phyloP scores from a whole-genome alignment of 306 rosid genomes.

The Fragaria vesca region DNA sequence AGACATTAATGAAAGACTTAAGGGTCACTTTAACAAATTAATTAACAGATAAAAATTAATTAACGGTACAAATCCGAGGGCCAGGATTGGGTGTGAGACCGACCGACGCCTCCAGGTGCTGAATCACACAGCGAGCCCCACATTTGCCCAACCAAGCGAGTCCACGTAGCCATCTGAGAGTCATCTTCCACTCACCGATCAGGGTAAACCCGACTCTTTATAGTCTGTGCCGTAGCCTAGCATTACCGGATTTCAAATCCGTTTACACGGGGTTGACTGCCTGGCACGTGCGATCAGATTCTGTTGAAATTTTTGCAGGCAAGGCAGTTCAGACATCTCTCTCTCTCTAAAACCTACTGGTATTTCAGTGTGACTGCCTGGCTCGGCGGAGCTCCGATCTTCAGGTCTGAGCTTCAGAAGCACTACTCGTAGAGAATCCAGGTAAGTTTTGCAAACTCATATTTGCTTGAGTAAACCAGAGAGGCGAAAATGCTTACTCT shows the following conservation, averaged over 20 bases:
- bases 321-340: background rate
- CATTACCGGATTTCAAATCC: background rate
- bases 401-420: slow-evolving; percentile 12
- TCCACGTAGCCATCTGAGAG: background rate
- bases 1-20: background rate
- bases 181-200: background rate
- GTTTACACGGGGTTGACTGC: background rate
- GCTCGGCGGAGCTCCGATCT: slow-evolving; percentile 31
- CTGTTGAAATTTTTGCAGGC: background rate
- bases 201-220: background rate
- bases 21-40: background rate
- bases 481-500: background rate
- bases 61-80: background rate
- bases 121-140: background rate
- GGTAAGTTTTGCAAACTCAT: slow-evolving; percentile 18
- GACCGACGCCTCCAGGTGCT: slow-evolving; percentile 15
- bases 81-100: slow-evolving; percentile 16
- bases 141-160: too few relatives aligned
- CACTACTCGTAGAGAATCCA: slow-evolving; percentile 17
- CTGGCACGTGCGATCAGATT: slow-evolving; percentile 16
- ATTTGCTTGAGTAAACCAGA: background rate
- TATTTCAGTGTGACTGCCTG: background rate
- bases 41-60: background rate
- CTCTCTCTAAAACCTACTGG: background rate
- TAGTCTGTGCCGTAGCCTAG: slow-evolving; percentile 11